Base-by-base conservation (phyloP, 371 early-diverging fungal genomes). In the Rhizopus sp. region DNA sequence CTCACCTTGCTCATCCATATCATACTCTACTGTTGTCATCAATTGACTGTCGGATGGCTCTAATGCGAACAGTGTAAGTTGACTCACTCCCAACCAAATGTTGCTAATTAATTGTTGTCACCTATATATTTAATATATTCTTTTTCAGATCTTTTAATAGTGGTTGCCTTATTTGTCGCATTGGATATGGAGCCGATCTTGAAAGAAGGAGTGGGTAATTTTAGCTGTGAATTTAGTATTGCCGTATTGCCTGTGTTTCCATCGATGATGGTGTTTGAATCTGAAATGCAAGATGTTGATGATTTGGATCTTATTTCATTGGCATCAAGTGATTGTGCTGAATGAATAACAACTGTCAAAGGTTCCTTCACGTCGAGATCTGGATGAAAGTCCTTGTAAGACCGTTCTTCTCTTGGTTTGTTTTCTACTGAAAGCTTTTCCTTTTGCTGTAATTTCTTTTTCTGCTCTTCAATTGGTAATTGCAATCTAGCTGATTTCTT, bases 1-100 rank as follows among this genome's bases (percentile, higher is more conserved):
- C 38, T 62, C 83, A 85, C 91, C 97, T 80, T 94, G 92, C 60
- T 97, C 96, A 71, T 98, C 98, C 91, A 98, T 90, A 70, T 98
- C 99, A 66, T 98, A 98, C 69, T 98, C 99, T 32, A 95, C 84
- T 2, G 83, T 77, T 29, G 81, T 83, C 13, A 84, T 82, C 35
- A 94, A 80, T 34, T 95, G 93, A 13, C 74, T 81, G 63, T 96
- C 97, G 0, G 90, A 80, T 15, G 92, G 91, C 70, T 96, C 95
- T 81, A 40, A 40, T 23, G 23, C 23, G 23, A 23, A 23, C 23
- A 23, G 23, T 2, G 23, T 23, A 23, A 23, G 23, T 23, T 23
- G 23, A 23, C 23, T 2, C 23, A 23, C 23, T 23, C n/a, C n/a
- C n/a, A 23, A 23, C 23, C 23, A 23, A 23, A 23, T 23, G 23